Evolutionary conservation across 106 monocot genomes (phyloP).

Genomic region (Dioscorea alata): DNA sequence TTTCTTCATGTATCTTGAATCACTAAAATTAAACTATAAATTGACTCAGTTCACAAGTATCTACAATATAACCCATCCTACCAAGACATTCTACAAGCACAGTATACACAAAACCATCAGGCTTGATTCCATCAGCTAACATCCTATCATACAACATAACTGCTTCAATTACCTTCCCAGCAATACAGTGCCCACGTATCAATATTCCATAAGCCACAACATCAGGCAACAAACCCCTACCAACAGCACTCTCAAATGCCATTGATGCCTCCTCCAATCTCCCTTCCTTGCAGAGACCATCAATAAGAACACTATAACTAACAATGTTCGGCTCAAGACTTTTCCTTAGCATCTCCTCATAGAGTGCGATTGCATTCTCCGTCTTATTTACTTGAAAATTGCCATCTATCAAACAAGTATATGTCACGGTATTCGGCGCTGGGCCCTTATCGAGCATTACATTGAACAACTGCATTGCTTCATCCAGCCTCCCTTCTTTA

Average conservation of each 20-base stretch:
- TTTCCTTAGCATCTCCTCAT: constrained; percentile 46
- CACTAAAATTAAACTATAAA: too few relatives aligned
- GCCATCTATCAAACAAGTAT: constrained; percentile 48
- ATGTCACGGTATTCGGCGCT: constrained; percentile 45
- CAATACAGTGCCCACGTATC: constrained; percentile 30
- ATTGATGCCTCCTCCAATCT: constrained; percentile 30
- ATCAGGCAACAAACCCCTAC: constrained; percentile 48
- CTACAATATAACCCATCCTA: constrained; percentile 1
- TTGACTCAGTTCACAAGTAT: neutral
- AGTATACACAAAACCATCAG: constrained; percentile 22
- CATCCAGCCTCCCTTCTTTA: constrained; percentile 41
- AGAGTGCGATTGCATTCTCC: constrained; percentile 42
- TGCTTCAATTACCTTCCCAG: constrained; percentile 38
- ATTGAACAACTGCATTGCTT: constrained; percentile 36
- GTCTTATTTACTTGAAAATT: constrained; percentile 22
- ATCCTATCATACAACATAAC: constrained; percentile 42
- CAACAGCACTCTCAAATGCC: constrained; percentile 38
- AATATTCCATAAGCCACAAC: constrained; percentile 60
- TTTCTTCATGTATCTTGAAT: too few relatives aligned
- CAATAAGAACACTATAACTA: constrained; percentile 44
- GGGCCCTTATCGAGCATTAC: constrained; percentile 30
- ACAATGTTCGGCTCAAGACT: constrained; percentile 40
- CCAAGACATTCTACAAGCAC: constrained; percentile 14
- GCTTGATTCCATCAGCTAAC: constrained; percentile 38
- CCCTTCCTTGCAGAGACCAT: constrained; percentile 53